Base-by-base conservation (phyloP, 768 basidiomycete species). In the Crucibulum laeve region DNA sequence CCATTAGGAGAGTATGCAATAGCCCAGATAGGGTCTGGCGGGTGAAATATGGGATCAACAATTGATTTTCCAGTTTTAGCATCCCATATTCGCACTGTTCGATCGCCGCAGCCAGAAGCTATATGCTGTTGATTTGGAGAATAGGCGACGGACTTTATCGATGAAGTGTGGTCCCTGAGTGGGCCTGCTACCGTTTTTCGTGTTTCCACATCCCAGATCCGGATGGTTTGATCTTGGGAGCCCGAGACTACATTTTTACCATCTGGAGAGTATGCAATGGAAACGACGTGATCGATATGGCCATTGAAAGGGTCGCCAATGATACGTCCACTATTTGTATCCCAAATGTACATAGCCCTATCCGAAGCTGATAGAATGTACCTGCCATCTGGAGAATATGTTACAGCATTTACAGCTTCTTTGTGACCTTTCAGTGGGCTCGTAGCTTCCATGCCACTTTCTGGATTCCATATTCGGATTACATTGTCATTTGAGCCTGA, bases 31-130 rank as follows among this genome's bases (percentile, higher is more conserved):
- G 8, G 7, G 6, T 7, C 18, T 8, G 35, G 18, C n/a, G n/a
- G n/a, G n/a, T n/a, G n/a, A n/a, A n/a, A 17, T 7, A 40, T 6
- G 38, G 36, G 36, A 10, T 10, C 11, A 8, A 19, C 10, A 38
- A 19, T 19, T 38, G 10, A 10, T 19, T 38, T 8, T 8, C 49
- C 43, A 7, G 46, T 54, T n/a, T 35, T 28, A 3, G 46, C 21
- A 43, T 54, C 46, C 53, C 53, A 55, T 5, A 54, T 23, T 5
- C 53, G 36, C n/a, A 53, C 38, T 6, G 52, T 48, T 5, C 22
- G 26, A 42, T 40, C 38, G 24, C 24, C 35, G 7, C 10, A 36
- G 17, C 35, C 35, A 8, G 35, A 36, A 10, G 18, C 35, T 6
- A 36, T 19, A 10, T 7, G 7, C 13, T 26, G 35, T 14, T 17